These are phyloP conservation scores for Tetraselmis striata DNA, from an alignment of 139 green algal genomes.

Conservation along the genomic window DNA sequence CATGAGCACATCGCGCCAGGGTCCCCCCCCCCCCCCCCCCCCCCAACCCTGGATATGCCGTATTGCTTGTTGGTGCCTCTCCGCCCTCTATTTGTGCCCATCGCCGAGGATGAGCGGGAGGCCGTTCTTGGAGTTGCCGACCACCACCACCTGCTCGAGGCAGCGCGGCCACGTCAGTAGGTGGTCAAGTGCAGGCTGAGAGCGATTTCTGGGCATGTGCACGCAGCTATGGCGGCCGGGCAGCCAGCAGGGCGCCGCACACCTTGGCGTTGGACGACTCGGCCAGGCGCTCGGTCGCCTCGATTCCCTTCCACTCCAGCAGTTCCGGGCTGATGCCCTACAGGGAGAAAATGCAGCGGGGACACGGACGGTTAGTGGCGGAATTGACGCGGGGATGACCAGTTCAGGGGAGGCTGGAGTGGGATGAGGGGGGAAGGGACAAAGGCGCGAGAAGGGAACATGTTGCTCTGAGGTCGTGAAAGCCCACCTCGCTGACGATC, in stretches of 20 bases:
- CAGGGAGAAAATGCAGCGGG: background rate
- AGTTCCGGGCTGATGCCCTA: conserved; percentile 20
- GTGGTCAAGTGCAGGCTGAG: too few relatives aligned
- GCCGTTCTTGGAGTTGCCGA: conserved; percentile 17
- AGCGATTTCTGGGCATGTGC: too few relatives aligned
- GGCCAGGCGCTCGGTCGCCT: conserved; percentile 19
- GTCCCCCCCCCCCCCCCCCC: too few relatives aligned
- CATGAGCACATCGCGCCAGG: too few relatives aligned
- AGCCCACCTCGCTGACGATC: conserved; percentile 12
- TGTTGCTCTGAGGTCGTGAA: too few relatives aligned
- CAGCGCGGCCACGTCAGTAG: background rate
- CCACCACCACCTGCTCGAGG: conserved; percentile 8
- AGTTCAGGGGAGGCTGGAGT: too few relatives aligned
- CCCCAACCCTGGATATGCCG: too few relatives aligned
- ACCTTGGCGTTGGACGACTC: conserved; percentile 12
- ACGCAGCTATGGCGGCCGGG: background rate
- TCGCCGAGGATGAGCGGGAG: conserved; percentile 20
- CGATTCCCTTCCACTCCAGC: conserved; percentile 28
- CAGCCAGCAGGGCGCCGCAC: too few relatives aligned
- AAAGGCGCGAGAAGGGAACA: background rate
- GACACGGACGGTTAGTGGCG: too few relatives aligned
- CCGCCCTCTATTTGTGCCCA: background rate
- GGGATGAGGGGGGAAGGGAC: background rate
- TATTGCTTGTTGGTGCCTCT: too few relatives aligned
- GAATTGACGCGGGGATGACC: too few relatives aligned